phyloP scores from a whole-genome alignment of 2,329 filamentous ascomycete species.

The Botrytis pseudocinerea region DNA sequence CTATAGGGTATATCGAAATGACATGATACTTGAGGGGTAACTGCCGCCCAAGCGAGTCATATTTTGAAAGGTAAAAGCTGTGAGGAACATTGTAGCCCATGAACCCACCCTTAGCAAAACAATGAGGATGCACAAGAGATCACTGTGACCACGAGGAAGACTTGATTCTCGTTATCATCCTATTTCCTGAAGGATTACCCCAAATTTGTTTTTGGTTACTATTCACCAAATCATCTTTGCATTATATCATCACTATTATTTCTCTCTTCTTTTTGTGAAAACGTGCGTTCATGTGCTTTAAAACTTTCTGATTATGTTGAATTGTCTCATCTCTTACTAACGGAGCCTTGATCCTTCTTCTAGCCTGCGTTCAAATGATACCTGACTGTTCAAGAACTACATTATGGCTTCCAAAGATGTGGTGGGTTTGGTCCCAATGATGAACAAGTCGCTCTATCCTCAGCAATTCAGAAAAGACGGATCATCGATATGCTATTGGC shows the following conservation, averaged over 20 bases:
- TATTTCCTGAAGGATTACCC: neutral
- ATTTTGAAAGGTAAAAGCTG: neutral
- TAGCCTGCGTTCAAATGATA: neutral
- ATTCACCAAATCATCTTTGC: neutral
- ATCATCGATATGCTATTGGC: neutral
- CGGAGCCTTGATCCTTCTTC: neutral
- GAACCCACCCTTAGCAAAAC: neutral
- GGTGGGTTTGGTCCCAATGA: neutral
- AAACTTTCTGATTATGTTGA: neutral
- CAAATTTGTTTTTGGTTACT: neutral
- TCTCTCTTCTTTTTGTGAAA: neutral
- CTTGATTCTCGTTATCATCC: neutral
- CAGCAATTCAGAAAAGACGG: neutral
- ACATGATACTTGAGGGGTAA: neutral
- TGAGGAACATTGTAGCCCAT: neutral
- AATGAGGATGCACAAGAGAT: neutral
- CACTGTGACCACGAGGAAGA: neutral
- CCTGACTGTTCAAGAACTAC: neutral
- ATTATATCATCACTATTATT: neutral
- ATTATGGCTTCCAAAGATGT: neutral
- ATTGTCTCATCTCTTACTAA: neutral
- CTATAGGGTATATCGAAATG: neutral
- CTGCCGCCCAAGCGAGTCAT: neutral
- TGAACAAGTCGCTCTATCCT: neutral
- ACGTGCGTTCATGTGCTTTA: neutral